Percentiles rank a stretch among this genome's conserved stretches.
phyloP scores from a whole-genome alignment of 2,329 filamentous ascomycete genomes.

The Pestalotiopsis sp. region DNA sequence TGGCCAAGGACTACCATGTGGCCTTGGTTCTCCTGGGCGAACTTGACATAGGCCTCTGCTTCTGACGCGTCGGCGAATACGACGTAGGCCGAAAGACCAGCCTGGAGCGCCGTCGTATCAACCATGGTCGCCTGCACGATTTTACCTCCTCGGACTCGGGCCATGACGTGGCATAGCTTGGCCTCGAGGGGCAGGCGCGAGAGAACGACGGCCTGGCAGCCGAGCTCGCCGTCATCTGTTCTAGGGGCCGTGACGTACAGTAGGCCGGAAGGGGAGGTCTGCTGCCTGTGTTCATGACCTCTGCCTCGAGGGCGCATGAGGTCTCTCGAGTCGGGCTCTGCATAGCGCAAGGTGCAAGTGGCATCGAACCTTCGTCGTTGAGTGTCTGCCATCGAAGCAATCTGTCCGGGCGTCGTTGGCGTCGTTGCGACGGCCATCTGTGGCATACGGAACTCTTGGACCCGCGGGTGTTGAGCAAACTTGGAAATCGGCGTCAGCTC shows the following conservation, averaged over 20 bases:
- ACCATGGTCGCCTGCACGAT: slow-evolving; percentile 5
- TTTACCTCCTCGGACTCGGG: slow-evolving; percentile 12
- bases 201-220: slow-evolving; percentile 11
- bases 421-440: too few species aligned
- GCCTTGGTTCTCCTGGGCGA: background rate
- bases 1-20: background rate
- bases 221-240: background rate
- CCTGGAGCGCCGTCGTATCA: background rate
- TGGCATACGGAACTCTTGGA: background rate
- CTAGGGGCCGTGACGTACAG: slow-evolving; percentile 2
- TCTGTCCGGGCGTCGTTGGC: too few species aligned
- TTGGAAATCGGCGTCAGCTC: background rate
- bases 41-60: slow-evolving; percentile 4
- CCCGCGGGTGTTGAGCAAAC: background rate
- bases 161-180: slow-evolving; percentile 1
- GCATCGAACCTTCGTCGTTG: too few species aligned
- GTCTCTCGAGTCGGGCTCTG: too few species aligned
- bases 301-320: background rate
- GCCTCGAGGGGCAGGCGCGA: background rate
- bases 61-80: slow-evolving; percentile 11
- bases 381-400: too few species aligned
- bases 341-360: too few species aligned
- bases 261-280: slow-evolving; percentile 11
- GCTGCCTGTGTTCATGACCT: background rate
- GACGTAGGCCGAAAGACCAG: slow-evolving; percentile 6